Evolutionary conservation across 1,284 basidiomycete genomes (phyloP), one percentile per base, ranked within the genome.

Genomic region (Sanguinoderma infundibulare): DNA sequence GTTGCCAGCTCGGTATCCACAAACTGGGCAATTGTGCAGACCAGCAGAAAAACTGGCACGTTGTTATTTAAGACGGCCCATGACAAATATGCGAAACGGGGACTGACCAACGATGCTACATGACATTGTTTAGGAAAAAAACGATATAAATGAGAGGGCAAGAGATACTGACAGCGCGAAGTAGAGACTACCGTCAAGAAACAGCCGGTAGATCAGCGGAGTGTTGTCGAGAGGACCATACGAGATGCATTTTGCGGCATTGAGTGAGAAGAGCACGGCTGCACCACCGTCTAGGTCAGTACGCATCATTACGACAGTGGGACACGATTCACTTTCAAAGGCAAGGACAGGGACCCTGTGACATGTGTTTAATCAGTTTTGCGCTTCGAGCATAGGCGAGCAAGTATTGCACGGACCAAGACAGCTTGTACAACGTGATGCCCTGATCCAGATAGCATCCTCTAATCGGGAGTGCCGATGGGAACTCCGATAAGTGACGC

Each of bases 221-320:
- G 61, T 61, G 36, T 64, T 30, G 7, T 64, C 59, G 28, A 67
- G 52, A 2, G 58, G 61, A 22, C 58, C 59, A 17, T 62, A 62
- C 36, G 62, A 61, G 51, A 61, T 60, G 55, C 65, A 67, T 42
- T 67, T 67, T 56, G 35, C 36, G 6, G 58, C 26, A 38, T 62
- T 67, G 39, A 67, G 63, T 30, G 22, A 40, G 35, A 67, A 67
- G 8, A 67, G 34, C n/a, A 64, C n/a, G 14, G 61, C 65, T 67
- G 36, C 3, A 22, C 28, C 12, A 5, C 12, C 2, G 2, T 34
- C 35, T 9, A 53, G n/a, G n/a, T 15, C 14, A 40, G 14, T 17
- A 0, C 17, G 12, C 24, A 36, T 5, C 10, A 26, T 9, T 8
- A 15, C 1, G 35, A 2, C 5, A 8, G n/a, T 9, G 10, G 12